These are phyloP conservation scores for Lentinus brumalis DNA, from an alignment of 768 basidiomycete genomes.

Conservation along the genomic window DNA sequence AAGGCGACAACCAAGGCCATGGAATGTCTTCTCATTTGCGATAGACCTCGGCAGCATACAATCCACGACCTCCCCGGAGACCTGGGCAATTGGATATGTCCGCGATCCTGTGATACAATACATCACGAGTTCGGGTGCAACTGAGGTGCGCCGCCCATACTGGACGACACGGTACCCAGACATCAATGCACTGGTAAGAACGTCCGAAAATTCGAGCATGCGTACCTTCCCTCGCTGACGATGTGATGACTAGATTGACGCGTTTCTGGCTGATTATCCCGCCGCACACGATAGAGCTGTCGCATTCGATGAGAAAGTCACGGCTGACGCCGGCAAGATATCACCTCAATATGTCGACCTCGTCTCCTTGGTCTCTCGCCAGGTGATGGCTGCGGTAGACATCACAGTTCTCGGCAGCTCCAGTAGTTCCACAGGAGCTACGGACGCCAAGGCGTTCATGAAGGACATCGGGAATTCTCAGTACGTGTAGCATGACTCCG, in stretches of 20 bases:
- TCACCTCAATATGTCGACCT: constrained; percentile 27
- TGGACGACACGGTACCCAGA: constrained; percentile 13
- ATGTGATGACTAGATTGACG: constrained; percentile 18
- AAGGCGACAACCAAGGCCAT: not conserved
- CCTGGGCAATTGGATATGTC: constrained; percentile 29
- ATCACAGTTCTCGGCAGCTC: constrained; percentile 25
- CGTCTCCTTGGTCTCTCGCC: constrained; percentile 29
- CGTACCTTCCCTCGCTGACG: not conserved
- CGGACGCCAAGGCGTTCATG: constrained; percentile 28
- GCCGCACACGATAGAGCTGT: constrained; percentile 20
- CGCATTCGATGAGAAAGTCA: constrained; percentile 26
- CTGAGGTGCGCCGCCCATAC: constrained; percentile 21
- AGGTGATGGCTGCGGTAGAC: constrained; percentile 29
- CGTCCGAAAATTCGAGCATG: too few relatives aligned
- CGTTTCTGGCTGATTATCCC: constrained; percentile 22
- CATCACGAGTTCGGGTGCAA: constrained; percentile 7
- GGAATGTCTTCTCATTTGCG: constrained; percentile 27
- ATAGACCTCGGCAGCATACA: constrained; percentile 26
- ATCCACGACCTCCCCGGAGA: constrained; percentile 19
- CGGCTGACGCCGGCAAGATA: constrained; percentile 20
- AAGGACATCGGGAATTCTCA: constrained; percentile 10
- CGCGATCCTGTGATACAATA: constrained; percentile 28
- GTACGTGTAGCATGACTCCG: not conserved
- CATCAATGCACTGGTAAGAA: not conserved
- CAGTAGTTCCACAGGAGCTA: constrained; percentile 19